A percentile compares a stretch with the other conserved stretches of the same genome.
These are phyloP conservation scores for Linnemannia exigua DNA, from an alignment of 192 early-diverging fungal species.

Conservation along the genomic window DNA sequence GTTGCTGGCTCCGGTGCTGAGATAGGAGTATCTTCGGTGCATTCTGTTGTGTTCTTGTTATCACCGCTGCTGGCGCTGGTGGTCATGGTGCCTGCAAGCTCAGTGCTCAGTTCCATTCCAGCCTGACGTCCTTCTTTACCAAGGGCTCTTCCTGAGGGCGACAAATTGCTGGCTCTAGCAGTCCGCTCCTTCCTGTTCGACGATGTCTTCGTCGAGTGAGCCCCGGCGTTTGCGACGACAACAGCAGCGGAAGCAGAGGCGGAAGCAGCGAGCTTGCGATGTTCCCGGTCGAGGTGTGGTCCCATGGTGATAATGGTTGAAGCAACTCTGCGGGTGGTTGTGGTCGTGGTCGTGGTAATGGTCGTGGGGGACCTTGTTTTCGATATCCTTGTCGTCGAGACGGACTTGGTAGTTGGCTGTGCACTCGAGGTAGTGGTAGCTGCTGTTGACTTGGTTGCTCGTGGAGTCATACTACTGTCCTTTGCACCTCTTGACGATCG, in stretches of 20 bases:
- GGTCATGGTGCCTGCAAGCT: background rate
- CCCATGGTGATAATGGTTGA: constrained; percentile 7
- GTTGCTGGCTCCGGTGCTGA: background rate
- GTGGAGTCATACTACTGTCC: background rate
- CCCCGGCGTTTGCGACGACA: background rate
- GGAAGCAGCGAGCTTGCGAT: constrained; percentile 5
- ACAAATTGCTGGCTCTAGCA: background rate
- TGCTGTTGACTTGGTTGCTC: constrained; percentile 5
- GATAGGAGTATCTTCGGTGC: background rate
- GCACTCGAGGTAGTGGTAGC: background rate
- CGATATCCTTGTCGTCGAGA: constrained; percentile 4
- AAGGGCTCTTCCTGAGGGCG: background rate
- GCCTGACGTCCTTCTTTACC: background rate
- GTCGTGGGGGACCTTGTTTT: constrained; percentile 16
- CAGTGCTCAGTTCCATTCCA: background rate
- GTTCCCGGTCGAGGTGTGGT: constrained; percentile 8
- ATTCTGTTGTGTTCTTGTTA: background rate
- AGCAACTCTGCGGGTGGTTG: constrained; percentile 16
- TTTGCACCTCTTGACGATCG: background rate
- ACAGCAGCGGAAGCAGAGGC: background rate
- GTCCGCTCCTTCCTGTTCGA: background rate
- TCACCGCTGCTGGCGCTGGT: background rate
- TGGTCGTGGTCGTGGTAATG: constrained; percentile 21
- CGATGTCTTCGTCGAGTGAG: background rate
- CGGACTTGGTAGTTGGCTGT: constrained; percentile 4